Percentiles rank a stretch among this genome's conserved stretches.
phyloP scores from a whole-genome alignment of 306 rosid species.

The Crotalaria pallida region DNA sequence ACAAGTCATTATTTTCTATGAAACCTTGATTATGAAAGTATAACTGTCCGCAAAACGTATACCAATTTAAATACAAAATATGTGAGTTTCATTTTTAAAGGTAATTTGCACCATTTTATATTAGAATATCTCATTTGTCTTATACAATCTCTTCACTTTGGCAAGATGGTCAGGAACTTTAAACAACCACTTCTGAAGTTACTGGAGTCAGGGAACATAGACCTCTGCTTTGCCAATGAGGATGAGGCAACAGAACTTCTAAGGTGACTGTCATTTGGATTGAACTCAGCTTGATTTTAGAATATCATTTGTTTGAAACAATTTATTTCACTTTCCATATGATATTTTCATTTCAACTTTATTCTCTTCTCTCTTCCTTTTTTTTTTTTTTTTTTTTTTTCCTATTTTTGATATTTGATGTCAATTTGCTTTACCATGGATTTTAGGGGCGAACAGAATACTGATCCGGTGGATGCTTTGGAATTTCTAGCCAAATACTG shows the following conservation, averaged over 20 bases:
- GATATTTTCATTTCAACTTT: background rate
- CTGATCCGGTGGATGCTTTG: slow-evolving; percentile 52
- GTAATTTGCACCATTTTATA: background rate
- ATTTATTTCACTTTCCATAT: slow-evolving; percentile 12
- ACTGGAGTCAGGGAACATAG: slow-evolving; percentile 65
- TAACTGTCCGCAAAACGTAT: background rate
- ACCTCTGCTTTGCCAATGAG: slow-evolving; percentile 97
- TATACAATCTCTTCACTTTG: slow-evolving; percentile 33
- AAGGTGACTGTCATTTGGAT: slow-evolving; percentile 45
- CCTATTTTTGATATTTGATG: background rate
- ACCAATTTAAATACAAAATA: background rate
- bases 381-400: background rate
- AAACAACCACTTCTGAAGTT: slow-evolving; percentile 59
- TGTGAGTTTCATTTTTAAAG: background rate
- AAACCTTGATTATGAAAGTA: background rate
- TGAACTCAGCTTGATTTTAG: background rate
- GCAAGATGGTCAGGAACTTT: slow-evolving; percentile 84
- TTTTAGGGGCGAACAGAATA: slow-evolving; percentile 51
- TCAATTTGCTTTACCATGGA: slow-evolving; percentile 22
- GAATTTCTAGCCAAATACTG: slow-evolving; percentile 75
- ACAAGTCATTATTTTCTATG: background rate
- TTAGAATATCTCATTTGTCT: background rate
- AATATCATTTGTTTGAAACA: slow-evolving; percentile 12
- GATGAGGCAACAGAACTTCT: slow-evolving; percentile 93
- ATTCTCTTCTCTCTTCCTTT: no score